A percentile compares a stretch with the other conserved stretches of the same genome.
These are phyloP conservation scores for Drechslerella dactyloides DNA, from an alignment of 2,329 filamentous ascomycete genomes.

Conservation along the genomic window DNA sequence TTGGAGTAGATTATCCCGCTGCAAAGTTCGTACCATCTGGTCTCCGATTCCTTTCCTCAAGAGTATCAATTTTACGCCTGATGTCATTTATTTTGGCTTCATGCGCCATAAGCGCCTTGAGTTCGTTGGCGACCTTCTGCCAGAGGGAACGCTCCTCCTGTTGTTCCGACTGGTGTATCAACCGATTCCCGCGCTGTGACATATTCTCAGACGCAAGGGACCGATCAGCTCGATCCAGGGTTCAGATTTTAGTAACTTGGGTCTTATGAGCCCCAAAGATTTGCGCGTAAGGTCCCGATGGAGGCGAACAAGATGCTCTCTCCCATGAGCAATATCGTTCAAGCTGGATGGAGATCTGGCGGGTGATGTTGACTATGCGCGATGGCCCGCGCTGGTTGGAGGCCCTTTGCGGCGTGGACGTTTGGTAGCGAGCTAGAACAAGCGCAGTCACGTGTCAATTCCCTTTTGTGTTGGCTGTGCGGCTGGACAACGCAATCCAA, in stretches of 20 bases:
- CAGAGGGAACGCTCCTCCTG: constrained; percentile 55
- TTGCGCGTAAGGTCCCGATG: no score
- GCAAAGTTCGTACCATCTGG: constrained; percentile 24
- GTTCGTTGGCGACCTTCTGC: constrained; percentile 54
- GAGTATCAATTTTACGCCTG: constrained; percentile 45
- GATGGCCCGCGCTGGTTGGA: no score
- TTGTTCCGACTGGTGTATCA: constrained; percentile 54
- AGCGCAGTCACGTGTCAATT: no score
- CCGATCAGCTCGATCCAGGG: background rate
- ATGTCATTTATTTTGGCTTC: constrained; percentile 47
- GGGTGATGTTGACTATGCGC: no score
- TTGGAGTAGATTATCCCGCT: background rate
- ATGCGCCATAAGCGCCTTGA: constrained; percentile 53
- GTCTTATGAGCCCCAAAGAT: background rate
- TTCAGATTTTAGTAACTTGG: background rate
- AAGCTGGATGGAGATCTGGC: no score
- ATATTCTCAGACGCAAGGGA: constrained; percentile 4
- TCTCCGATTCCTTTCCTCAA: constrained; percentile 41
- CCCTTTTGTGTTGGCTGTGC: background rate
- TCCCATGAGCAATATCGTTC: no score
- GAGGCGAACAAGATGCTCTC: no score
- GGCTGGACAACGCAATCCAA: background rate
- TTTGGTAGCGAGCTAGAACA: no score
- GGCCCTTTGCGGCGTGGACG: no score
- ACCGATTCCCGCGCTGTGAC: constrained; percentile 47